Conservation (phyloP, 768 basidiomycete genomes). For the Lentinula detonsa region DNA sequence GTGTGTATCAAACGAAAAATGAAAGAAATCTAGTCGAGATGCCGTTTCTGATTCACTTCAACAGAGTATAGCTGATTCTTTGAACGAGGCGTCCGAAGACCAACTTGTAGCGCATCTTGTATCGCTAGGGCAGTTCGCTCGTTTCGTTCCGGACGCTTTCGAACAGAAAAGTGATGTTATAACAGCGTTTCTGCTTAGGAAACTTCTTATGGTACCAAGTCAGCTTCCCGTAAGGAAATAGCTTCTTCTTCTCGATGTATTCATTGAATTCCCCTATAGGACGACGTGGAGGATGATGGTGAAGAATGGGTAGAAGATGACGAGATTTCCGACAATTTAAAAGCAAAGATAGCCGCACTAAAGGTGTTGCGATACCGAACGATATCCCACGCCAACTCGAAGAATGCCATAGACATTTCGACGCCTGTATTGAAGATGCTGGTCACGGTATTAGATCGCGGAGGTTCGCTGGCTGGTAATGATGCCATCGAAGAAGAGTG, state of each 20-base stretch:
- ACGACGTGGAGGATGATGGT: slow-evolving; percentile 47
- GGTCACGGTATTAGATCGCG: slow-evolving; percentile 58
- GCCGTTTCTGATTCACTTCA: neutral
- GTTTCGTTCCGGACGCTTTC: slow-evolving; percentile 63
- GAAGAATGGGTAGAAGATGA: slow-evolving; percentile 78
- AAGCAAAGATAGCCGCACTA: slow-evolving; percentile 67
- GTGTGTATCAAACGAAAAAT: slow-evolving; percentile 31
- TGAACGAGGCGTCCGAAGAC: slow-evolving; percentile 43
- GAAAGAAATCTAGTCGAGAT: neutral
- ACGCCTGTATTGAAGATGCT: slow-evolving; percentile 76
- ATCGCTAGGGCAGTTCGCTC: slow-evolving; percentile 70
- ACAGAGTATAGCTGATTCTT: slow-evolving; percentile 53
- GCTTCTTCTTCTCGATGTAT: neutral
- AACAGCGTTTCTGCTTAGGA: slow-evolving; percentile 64
- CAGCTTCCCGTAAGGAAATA: slow-evolving; percentile 31
- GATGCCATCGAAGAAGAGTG: slow-evolving; percentile 50
- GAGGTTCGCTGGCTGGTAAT: slow-evolving; percentile 51
- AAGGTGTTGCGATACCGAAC: slow-evolving; percentile 82
- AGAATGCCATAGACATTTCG: slow-evolving; percentile 59
- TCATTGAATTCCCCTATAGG: slow-evolving; percentile 27
- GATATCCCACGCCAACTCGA: slow-evolving; percentile 55
- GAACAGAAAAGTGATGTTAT: slow-evolving; percentile 75
- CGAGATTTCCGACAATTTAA: slow-evolving; percentile 49
- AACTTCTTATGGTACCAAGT: slow-evolving; percentile 57
- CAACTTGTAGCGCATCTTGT: slow-evolving; percentile 60